Base-by-base conservation (phyloP, 2,329 filamentous ascomycete species). In the Aspergillaceae sp. region DNA sequence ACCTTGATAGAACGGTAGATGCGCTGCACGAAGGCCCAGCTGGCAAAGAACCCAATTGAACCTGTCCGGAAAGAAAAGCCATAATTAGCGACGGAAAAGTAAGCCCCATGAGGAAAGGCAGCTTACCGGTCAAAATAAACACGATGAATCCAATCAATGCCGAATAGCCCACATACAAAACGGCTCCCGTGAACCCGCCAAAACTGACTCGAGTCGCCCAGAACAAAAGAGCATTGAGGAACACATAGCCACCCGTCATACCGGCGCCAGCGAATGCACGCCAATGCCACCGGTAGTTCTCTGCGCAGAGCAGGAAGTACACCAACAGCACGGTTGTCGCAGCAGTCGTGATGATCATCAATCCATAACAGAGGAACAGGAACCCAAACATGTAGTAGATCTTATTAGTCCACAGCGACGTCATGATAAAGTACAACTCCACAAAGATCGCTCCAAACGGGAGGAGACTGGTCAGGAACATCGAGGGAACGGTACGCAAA, bases 311-410 rank as follows among this genome's bases (percentile, higher is more conserved):
- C 56, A 98, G 66, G 74, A 97, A 97, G 70, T 98, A 98, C 0
- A 96, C 87, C 77, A 97, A 84, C 11, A 98, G 74, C 6, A 97
- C 83, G 1, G 92, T 97, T 36, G 94, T 91, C 1, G 90, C 84
- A 0, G 91, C 91, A 48, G 86, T 89, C 1, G 92, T 97, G 58
- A 95, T 86, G 57, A 97, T 88, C 89, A 98, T 96, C 42, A 98
- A 79, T 7, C 87, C 90, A 62, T 95, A 98, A 76, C 90, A 96
- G 47, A 98, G 78, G 76, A 98, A 98, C 33, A 98, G 74, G 77
- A 98, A 98, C 26, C 92, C 92, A 60, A 98, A 98, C 92, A 98
- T 98, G 78, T 98, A 98, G 76, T 98, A 98, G 55, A 98, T 92
- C 70, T 92, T 88, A 74, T 84, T 91, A 70, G 94, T 95, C 92